Conservation (phyloP, 2,329 filamentous ascomycete genomes). For the Ciborinia camelliae region DNA sequence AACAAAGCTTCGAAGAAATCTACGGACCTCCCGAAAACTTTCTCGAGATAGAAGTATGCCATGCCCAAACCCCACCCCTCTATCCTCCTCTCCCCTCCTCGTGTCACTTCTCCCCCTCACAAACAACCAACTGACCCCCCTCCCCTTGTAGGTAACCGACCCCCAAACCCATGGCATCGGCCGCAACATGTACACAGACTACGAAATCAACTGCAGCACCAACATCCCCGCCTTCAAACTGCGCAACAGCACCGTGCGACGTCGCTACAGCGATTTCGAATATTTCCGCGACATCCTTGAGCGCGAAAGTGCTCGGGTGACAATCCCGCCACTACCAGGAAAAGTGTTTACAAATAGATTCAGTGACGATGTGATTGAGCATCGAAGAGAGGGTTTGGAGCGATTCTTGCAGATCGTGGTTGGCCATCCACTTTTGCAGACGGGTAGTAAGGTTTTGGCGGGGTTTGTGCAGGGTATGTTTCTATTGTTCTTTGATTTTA, state of each 20-base stretch:
- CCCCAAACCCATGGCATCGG: constrained; percentile 93
- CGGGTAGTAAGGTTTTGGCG: constrained; percentile 92
- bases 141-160: constrained; percentile 69
- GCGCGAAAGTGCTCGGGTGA: constrained; percentile 88
- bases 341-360: constrained; percentile 99
- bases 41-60: constrained; percentile 85
- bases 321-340: constrained; percentile 90
- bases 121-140: constrained; percentile 18
- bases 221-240: constrained; percentile 99
- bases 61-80: constrained; percentile 19
- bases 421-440: constrained; percentile 93
- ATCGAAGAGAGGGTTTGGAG: constrained; percentile 84
- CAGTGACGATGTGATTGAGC: constrained; percentile 97
- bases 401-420: constrained; percentile 97
- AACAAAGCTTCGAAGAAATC: constrained; percentile 98
- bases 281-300: constrained; percentile 98
- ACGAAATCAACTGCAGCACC: constrained; percentile 95
- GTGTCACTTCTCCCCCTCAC: constrained; percentile 8
- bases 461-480: constrained; percentile 89
- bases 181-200: constrained; percentile 96
- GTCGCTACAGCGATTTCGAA: constrained; percentile 97
- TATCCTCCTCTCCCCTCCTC: background rate
- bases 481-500: constrained; percentile 1
- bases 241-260: constrained; percentile 79
- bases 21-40: constrained; percentile 99